phyloP scores from a whole-genome alignment of 257 asterid species.

The Datura wrightii region DNA sequence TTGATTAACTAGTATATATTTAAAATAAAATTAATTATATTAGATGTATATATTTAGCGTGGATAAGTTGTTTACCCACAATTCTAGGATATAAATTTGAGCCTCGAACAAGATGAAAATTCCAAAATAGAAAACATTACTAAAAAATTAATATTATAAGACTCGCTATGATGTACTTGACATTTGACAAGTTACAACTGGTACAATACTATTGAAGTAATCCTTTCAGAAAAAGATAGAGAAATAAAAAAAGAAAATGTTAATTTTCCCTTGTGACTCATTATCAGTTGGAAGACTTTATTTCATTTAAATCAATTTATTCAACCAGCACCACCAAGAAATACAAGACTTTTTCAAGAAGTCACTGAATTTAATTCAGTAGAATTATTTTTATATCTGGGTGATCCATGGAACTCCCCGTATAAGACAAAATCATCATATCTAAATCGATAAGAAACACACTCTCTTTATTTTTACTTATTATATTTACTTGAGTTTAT shows the following conservation, averaged over 20 bases:
- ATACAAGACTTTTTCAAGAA: neutral
- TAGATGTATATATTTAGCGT: no score
- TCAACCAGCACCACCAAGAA: slow-evolving; percentile 17
- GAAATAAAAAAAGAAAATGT: neutral
- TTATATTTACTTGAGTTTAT: no score
- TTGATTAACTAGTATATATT: no score
- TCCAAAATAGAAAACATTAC: no score
- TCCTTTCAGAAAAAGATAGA: neutral
- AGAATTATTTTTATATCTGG: neutral
- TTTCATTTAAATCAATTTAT: neutral
- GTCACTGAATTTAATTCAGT: neutral
- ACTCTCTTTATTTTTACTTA: no score
- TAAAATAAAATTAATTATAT: no score
- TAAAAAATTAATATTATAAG: no score
- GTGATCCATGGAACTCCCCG: neutral
- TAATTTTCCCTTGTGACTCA: neutral
- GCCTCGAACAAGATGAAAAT: no score
- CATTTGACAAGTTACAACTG: neutral
- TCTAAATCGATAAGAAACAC: neutral
- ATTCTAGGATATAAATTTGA: no score
- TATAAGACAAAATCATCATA: neutral
- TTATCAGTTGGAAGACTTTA: neutral
- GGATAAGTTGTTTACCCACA: no score
- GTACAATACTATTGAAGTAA: neutral
- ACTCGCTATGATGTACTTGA: no score